Conservation (phyloP, 257 asterid genomes). For the Solanum dulcamara region DNA sequence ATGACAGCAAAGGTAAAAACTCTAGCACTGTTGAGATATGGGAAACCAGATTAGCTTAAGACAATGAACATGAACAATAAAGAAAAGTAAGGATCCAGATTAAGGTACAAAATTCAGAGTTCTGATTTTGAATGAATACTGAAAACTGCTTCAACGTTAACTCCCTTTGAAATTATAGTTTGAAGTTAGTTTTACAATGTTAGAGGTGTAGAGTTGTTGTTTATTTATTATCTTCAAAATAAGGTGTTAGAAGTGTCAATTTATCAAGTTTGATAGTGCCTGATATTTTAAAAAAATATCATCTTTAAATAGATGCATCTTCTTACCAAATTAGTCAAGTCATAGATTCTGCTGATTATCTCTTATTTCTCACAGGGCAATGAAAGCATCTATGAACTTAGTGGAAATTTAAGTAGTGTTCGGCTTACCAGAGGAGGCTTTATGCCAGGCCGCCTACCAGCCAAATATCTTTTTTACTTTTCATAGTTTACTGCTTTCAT, state of each 20-base stretch:
- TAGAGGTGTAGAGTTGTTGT: not conserved
- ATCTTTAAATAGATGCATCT: not conserved
- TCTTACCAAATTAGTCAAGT: not conserved
- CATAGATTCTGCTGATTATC: not conserved
- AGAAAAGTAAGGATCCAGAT: not conserved
- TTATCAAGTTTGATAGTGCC: not conserved
- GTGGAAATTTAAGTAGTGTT: not conserved
- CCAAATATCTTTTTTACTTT: not conserved
- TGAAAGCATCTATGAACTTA: not conserved
- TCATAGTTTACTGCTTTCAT: not conserved
- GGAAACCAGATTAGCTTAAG: slow-evolving; percentile 6
- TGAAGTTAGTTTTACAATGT: not conserved
- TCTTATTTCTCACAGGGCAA: not conserved
- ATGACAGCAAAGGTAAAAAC: slow-evolving; percentile 66
- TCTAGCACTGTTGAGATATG: slow-evolving; percentile 44
- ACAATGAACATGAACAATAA: not conserved
- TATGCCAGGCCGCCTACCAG: not conserved
- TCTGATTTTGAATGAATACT: not conserved
- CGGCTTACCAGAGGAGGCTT: not conserved
- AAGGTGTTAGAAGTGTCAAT: not conserved
- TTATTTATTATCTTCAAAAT: not conserved
- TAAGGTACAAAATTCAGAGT: not conserved
- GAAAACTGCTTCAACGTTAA: not conserved
- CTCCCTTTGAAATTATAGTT: not conserved
- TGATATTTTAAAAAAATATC: not conserved